These are phyloP conservation scores for Elongisporangium prolatum DNA, from an alignment of 352 stramenopile genomes.

Conservation along the genomic window DNA sequence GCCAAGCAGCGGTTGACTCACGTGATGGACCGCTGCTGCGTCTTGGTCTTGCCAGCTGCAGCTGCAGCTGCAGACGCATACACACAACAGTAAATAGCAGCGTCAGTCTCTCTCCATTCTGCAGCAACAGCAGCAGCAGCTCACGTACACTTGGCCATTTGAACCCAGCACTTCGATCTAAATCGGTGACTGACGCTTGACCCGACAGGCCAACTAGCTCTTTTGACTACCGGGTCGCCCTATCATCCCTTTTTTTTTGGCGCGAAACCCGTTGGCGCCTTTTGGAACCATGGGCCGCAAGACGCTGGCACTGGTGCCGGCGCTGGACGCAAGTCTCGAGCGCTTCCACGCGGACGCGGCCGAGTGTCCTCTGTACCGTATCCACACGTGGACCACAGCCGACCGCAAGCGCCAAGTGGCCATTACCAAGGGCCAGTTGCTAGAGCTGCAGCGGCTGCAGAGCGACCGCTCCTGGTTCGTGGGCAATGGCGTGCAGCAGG, in stretches of 20 bases:
- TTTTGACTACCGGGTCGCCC: slow-evolving; percentile 5
- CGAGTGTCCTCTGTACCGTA: slow-evolving; percentile 38
- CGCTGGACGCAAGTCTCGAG: slow-evolving; percentile 28
- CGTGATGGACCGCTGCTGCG: slow-evolving; percentile 66
- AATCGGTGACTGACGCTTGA: neutral
- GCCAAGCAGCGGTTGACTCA: slow-evolving; percentile 15
- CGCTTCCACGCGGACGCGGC: slow-evolving; percentile 68
- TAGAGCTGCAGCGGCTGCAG: slow-evolving; percentile 65
- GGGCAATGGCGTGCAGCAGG: slow-evolving; percentile 62
- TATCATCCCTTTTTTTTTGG: slow-evolving; percentile 13
- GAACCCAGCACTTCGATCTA: neutral
- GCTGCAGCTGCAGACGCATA: neutral
- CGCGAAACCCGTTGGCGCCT: slow-evolving; percentile 10
- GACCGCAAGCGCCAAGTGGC: slow-evolving; percentile 53
- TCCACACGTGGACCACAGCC: slow-evolving; percentile 43
- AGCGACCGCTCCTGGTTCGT: slow-evolving; percentile 74
- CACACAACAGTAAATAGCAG: neutral
- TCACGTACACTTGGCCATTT: neutral
- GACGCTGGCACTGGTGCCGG: slow-evolving; percentile 43
- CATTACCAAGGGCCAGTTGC: slow-evolving; percentile 30
- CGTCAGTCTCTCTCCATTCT: neutral
- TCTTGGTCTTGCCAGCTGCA: slow-evolving; percentile 22
- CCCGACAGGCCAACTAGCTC: neutral
- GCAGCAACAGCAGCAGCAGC: neutral
- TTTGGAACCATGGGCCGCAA: slow-evolving; percentile 37